Conservation (phyloP, 2,329 filamentous ascomycete genomes). For the Venturia aucupariae region DNA sequence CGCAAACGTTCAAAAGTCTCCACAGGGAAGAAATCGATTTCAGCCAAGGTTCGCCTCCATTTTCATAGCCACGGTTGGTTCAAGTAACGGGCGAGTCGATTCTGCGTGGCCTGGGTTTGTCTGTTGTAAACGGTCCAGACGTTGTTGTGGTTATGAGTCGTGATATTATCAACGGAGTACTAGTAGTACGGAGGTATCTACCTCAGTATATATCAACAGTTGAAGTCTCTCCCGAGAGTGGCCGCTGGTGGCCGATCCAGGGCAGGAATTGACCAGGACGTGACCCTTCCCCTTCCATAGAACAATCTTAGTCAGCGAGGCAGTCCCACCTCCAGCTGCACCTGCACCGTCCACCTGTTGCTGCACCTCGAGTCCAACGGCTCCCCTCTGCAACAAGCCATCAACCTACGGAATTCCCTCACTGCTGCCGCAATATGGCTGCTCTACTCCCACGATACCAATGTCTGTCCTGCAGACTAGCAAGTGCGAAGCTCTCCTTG, state of each 20-base stretch:
- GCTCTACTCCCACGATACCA: conserved; percentile 7
- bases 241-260: not conserved
- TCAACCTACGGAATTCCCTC: not conserved
- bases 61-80: too few species aligned
- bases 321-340: too few species aligned
- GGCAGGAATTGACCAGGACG: not conserved
- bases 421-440: conserved; percentile 7
- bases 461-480: conserved; percentile 10
- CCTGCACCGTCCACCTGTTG: too few species aligned
- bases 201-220: too few species aligned
- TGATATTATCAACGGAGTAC: not conserved
- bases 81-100: too few species aligned
- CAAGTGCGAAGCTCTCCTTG: not conserved
- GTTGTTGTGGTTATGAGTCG: not conserved
- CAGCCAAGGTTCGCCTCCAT: too few species aligned
- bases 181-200: too few species aligned
- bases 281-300: too few species aligned
- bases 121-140: not conserved
- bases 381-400: not conserved
- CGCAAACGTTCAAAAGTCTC: too few species aligned
- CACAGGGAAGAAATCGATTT: too few species aligned
- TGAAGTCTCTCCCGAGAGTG: not conserved
- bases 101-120: not conserved
- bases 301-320: too few species aligned
- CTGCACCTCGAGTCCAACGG: not conserved